Evolutionary conservation across 2,329 filamentous ascomycete genomes (phyloP).

Genomic region (Myriosclerotinia duriaeana): DNA sequence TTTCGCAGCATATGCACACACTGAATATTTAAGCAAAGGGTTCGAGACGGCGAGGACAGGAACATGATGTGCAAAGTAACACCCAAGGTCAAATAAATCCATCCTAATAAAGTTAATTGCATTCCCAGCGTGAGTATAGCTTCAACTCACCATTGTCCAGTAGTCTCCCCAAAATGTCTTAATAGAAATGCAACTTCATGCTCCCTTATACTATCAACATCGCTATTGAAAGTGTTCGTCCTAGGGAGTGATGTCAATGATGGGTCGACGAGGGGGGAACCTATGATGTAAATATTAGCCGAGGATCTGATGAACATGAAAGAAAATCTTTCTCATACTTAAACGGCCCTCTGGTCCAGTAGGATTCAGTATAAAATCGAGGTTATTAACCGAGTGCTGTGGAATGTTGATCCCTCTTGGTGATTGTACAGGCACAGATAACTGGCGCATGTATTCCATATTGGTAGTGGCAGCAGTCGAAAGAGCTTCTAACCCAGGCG

Average conservation of each 20-base stretch:
- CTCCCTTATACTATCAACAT: constrained; percentile 44
- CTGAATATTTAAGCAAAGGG: constrained; percentile 51
- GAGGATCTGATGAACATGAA: neutral
- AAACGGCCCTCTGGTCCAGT: constrained; percentile 31
- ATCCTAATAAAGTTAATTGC: constrained; percentile 44
- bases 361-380: constrained; percentile 57
- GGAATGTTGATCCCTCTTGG: constrained; percentile 30
- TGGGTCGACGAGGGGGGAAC: constrained; percentile 48
- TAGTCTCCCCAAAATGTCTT: constrained; percentile 58
- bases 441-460: constrained; percentile 40
- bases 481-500: constrained; percentile 54
- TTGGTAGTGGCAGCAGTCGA: constrained; percentile 51
- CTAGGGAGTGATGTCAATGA: constrained; percentile 37
- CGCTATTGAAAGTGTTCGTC: constrained; percentile 22
- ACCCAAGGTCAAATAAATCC: constrained; percentile 55
- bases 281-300: constrained; percentile 38
- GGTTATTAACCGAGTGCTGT: constrained; percentile 44
- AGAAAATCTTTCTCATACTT: constrained; percentile 25
- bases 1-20: constrained; percentile 62
- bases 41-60: constrained; percentile 55
- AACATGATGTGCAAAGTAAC: constrained; percentile 60
- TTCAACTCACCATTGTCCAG: constrained; percentile 54
- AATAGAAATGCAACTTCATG: constrained; percentile 60
- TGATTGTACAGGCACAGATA: constrained; percentile 30
- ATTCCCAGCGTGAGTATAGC: neutral